phyloP scores from a whole-genome alignment of 108 stramenopile species.

The Heterococcus sp. region DNA sequence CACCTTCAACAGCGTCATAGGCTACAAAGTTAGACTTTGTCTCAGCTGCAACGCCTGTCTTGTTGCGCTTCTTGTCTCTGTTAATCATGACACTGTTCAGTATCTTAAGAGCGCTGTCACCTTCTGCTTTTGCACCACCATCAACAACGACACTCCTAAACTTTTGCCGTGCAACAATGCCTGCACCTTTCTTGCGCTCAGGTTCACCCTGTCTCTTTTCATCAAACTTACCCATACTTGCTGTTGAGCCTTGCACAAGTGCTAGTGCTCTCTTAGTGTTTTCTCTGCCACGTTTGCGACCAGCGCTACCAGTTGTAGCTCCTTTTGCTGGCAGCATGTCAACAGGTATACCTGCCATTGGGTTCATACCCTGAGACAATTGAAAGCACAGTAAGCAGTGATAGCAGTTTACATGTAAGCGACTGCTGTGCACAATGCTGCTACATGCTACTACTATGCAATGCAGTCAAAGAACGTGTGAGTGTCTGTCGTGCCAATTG shows the following conservation, averaged over 20 bases:
- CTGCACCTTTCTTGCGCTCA: constrained; percentile 24
- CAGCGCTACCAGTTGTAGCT: background rate
- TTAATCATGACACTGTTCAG: constrained; percentile 36
- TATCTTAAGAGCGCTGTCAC: constrained; percentile 8
- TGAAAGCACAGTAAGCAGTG: no score
- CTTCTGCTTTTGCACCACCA: constrained; percentile 5
- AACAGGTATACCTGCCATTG: constrained; percentile 51
- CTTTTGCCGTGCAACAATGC: constrained; percentile 2
- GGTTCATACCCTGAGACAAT: background rate
- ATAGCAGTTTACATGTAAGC: constrained; percentile 14
- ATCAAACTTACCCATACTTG: constrained; percentile 53
- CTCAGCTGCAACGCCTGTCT: constrained; percentile 10
- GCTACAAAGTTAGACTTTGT: constrained; percentile 19
- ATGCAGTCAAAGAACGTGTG: background rate
- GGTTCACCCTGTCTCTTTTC: constrained; percentile 23
- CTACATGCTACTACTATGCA: no score
- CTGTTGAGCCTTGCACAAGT: constrained; percentile 51
- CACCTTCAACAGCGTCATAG: constrained; percentile 33
- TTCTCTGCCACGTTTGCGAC: constrained; percentile 30
- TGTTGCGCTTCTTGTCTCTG: constrained; percentile 24
- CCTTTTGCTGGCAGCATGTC: constrained; percentile 17
- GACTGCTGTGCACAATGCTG: no score
- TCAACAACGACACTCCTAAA: constrained; percentile 18
- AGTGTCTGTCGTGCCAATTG: background rate
- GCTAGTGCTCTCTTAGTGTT: constrained; percentile 34